A percentile compares a stretch with the other conserved stretches of the same genome.
phyloP scores from a whole-genome alignment of 768 basidiomycete species.

The Suillus occidentalis region DNA sequence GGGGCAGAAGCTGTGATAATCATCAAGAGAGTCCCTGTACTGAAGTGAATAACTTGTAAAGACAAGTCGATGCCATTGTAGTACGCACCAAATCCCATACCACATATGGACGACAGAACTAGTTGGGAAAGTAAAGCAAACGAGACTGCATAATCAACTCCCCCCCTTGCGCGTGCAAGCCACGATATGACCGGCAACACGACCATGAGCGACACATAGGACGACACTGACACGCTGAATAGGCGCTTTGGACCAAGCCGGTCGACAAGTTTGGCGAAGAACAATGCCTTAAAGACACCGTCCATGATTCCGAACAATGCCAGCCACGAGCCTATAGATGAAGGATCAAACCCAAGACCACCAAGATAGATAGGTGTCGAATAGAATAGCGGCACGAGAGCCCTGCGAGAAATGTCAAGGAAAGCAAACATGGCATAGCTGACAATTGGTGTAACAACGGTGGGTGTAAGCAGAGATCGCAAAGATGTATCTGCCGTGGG shows the following conservation, averaged over 20 bases:
- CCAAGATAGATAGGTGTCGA: conserved; percentile 43
- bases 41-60: conserved; percentile 6
- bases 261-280: conserved; percentile 40
- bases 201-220: conserved; percentile 39
- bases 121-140: conserved; percentile 32
- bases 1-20: conserved; percentile 55
- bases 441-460: conserved; percentile 41
- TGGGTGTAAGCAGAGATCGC: conserved; percentile 26
- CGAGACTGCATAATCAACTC: conserved; percentile 38
- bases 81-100: conserved; percentile 43
- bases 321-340: conserved; percentile 38
- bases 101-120: conserved; percentile 32
- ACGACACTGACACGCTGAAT: conserved; percentile 39
- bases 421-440: conserved; percentile 46
- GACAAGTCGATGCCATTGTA: background rate
- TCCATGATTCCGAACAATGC: conserved; percentile 36
- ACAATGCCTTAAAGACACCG: conserved; percentile 41
- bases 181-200: conserved; percentile 48
- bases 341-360: conserved; percentile 42
- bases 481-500: conserved; percentile 29
- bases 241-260: conserved; percentile 42
- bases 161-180: conserved; percentile 32
- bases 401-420: conserved; percentile 39
- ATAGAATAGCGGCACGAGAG: conserved; percentile 47
- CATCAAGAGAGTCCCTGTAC: conserved; percentile 52